phyloP scores from a whole-genome alignment of 345 rosid genomes.

The Corchorus olitorius region DNA sequence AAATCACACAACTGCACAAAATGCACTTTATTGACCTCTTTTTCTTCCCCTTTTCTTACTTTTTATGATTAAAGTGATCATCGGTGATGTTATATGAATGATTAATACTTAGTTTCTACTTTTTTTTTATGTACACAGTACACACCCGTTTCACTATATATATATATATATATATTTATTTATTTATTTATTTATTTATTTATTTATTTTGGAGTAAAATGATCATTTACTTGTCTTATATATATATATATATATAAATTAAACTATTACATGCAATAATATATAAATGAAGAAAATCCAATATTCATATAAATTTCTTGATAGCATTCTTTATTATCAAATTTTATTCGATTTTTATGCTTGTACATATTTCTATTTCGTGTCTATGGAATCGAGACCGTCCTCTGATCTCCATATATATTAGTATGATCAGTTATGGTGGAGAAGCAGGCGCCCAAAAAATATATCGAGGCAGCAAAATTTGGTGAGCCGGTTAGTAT shows the following conservation, averaged over 20 bases:
- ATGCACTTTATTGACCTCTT: not conserved
- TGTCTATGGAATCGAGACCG: conserved; percentile 11
- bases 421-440: not conserved
- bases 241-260: no score
- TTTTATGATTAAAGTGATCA: not conserved
- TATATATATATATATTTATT: no score
- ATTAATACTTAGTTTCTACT: no score
- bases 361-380: not conserved
- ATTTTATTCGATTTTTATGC: not conserved
- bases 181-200: no score
- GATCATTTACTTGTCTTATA: no score
- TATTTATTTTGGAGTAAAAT: no score
- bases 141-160: no score
- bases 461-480: not conserved
- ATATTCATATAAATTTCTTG: no score
- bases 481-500: conserved; percentile 27
- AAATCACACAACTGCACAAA: not conserved
- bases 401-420: not conserved
- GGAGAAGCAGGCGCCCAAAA: conserved; percentile 5
- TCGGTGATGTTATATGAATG: no score
- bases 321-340: not conserved
- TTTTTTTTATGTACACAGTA: no score
- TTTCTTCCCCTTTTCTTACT: not conserved
- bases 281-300: no score
- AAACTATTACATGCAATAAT: no score